phyloP scores from a whole-genome alignment of 2,329 filamentous ascomycete genomes.

The Fusarium albidum region DNA sequence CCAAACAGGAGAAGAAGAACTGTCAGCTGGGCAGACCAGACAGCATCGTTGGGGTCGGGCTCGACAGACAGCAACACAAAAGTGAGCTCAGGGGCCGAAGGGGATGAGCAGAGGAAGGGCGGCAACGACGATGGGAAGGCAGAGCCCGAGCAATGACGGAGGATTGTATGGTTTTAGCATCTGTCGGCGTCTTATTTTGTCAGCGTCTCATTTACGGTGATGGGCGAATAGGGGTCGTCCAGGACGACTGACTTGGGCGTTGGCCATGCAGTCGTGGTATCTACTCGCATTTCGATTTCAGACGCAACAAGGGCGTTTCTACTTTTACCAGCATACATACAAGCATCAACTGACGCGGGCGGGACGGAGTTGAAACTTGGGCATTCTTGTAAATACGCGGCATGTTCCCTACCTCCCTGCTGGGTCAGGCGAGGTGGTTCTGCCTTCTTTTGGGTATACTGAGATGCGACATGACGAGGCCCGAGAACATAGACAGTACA shows the following conservation, averaged over 20 bases:
- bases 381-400: slow-evolving; percentile 29
- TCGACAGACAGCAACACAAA: slow-evolving; percentile 17
- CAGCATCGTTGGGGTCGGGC: slow-evolving; percentile 26
- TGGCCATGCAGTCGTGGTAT: background rate
- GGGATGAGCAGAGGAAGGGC: slow-evolving; percentile 17
- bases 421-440: slow-evolving; percentile 20
- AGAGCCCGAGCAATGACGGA: slow-evolving; percentile 16
- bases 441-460: slow-evolving; percentile 19
- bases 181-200: background rate
- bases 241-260: too few species aligned
- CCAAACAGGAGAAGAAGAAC: slow-evolving; percentile 32
- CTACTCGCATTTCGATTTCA: slow-evolving; percentile 14
- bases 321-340: slow-evolving; percentile 6
- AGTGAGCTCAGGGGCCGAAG: slow-evolving; percentile 25
- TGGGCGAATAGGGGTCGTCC: background rate
- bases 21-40: slow-evolving; percentile 38
- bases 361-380: slow-evolving; percentile 10
- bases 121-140: slow-evolving; percentile 7
- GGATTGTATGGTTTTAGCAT: background rate
- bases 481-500: slow-evolving; percentile 16
- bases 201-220: background rate
- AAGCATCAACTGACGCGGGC: slow-evolving; percentile 3
- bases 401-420: slow-evolving; percentile 25
- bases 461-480: slow-evolving; percentile 29
- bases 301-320: slow-evolving; percentile 13